Base-by-base conservation (phyloP, 352 stramenopile genomes). In the Phytophthora idaei region DNA sequence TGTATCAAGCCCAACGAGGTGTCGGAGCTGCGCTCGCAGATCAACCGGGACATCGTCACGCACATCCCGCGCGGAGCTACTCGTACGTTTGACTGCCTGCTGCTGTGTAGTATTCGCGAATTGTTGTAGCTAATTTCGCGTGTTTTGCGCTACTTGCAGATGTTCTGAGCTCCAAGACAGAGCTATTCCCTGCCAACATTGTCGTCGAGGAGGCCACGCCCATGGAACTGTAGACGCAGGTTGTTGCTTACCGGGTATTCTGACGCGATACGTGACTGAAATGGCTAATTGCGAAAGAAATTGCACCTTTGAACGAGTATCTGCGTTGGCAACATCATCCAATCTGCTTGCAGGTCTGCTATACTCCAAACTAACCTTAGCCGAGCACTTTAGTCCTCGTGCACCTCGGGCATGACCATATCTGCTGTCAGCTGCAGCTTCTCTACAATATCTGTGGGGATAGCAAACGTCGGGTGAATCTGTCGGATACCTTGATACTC, bases 381-480 rank as follows among this genome's bases (percentile, higher is more conserved):
- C 21, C 21, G 21, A 21, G 57, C 21, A 36, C 31, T 52, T 74
- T 64, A 74, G 39, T 69, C 46, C 27, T 72, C 57, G 28, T 55
- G 44, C 27, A 67, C 54, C 21, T 75, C 47, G 7, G 52, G 56
- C 44, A 66, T 59, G 46, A 93, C 60, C 21, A 89, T 82, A 62
- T 98, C 87, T 14, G 85, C 92, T 21, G 67, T 73, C 4, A 99
- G 71, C 46, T 89, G 76, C 49, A 98, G 74, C 75, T 84, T 89
- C 64, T 93, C 74, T 12, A 98, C 87, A 34, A 98, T 72, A 74
- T 97, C 89, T n/a, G 88, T 74, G 5, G 97, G 97, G 29, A 99
- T 86, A 5, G 97, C 97, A 80, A 98, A 99, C 27, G 98, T 92
- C 5, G 97, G 94, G 69, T 99, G 94, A 56, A 99, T 96, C 42